A percentile compares a stretch with the other conserved stretches of the same genome.
Conservation (phyloP, 352 stramenopile species). For the Phytophthora fragariae region DNA sequence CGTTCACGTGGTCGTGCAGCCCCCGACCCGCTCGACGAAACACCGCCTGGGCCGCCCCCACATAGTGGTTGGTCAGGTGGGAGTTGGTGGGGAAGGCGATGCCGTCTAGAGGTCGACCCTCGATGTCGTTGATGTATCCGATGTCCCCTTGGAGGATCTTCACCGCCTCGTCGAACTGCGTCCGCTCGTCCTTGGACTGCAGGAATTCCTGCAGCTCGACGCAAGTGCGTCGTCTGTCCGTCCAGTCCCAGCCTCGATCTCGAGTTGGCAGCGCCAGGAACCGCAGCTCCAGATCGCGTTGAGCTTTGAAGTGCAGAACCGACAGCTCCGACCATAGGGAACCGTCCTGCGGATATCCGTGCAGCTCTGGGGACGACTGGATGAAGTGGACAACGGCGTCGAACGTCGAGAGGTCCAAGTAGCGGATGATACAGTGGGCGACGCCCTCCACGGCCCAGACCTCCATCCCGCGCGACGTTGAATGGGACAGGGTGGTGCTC, state of each 20-base stretch:
- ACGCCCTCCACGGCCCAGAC: conserved; percentile 43
- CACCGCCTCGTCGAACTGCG: conserved; percentile 38
- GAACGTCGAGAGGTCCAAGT: conserved; percentile 32
- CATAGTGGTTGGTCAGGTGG: conserved; percentile 47
- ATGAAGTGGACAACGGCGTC: conserved; percentile 26
- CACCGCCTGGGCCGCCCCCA: conserved; percentile 49
- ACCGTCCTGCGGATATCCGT: conserved; percentile 39
- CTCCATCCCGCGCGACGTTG: conserved; percentile 30
- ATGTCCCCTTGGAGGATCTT: conserved; percentile 49
- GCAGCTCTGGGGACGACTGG: conserved; percentile 20
- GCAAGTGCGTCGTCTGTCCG: conserved; percentile 30
- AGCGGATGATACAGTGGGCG: conserved; percentile 30
- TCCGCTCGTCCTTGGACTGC: conserved; percentile 37
- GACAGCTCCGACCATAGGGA: conserved; percentile 51
- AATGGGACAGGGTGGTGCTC: too few relatives aligned
- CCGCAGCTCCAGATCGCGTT: conserved; percentile 28
- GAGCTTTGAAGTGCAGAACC: conserved; percentile 31
- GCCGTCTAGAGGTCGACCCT: conserved; percentile 43
- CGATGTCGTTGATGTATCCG: conserved; percentile 40
- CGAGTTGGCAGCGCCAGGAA: conserved; percentile 30
- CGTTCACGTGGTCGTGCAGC: conserved; percentile 44
- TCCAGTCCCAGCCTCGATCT: conserved; percentile 41
- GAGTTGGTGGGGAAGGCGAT: conserved; percentile 63
- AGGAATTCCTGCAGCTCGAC: conserved; percentile 50
- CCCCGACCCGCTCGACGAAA: conserved; percentile 53